Base-by-base conservation (phyloP, 2,329 filamentous ascomycete species). In the Ophiobolus disseminans region DNA sequence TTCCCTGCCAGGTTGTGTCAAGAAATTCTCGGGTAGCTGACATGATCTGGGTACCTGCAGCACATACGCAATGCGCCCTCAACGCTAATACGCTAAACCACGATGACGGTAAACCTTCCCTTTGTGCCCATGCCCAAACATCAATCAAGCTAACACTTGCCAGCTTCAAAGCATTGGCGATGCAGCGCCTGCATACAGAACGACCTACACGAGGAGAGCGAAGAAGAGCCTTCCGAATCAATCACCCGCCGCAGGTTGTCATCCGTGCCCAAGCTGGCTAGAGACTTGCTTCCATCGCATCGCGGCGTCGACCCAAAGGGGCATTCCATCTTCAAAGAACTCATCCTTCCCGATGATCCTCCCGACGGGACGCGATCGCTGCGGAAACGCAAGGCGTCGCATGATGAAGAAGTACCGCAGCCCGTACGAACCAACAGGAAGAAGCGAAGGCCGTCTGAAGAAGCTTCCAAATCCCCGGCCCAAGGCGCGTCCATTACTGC, bases 31-130 rank as follows among this genome's bases (percentile, higher is more conserved):
- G 64, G 82, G 69, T 56, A 48, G 56, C 69, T 73, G 68, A 70
- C 67, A 78, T 77, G 74, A 78, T 74, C 72, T 70, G 66, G 74
- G 72, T 74, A 65, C 68, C 69, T 78, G 69, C 78, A 96, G 93
- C 91, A 66, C 93, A 97, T 78, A 86, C 88, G 72, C 88, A 94
- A 82, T 97, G 93, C 76, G 92, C 91, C 49, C 86, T 88, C 68
- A 84, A 88, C 69, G 83, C 85, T 69, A 83, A 83, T 50, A 84
- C 84, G 56, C 76, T 89, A 63, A 77, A 76, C 61, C 75, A 80
- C 56, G 82, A 84, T 53, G 82, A 86, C 72, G 83, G 89, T 91
- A 81, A 73, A 42, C 81, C 69, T 54, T 57, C 48, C 50, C 57
- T 49, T 45, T 48, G 40, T 38, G 45, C 46, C 37, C 32, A 48